These are phyloP conservation scores for Maudiozyma pseudohumilis DNA, from an alignment of 805 yeast genomes.

Conservation along the genomic window DNA sequence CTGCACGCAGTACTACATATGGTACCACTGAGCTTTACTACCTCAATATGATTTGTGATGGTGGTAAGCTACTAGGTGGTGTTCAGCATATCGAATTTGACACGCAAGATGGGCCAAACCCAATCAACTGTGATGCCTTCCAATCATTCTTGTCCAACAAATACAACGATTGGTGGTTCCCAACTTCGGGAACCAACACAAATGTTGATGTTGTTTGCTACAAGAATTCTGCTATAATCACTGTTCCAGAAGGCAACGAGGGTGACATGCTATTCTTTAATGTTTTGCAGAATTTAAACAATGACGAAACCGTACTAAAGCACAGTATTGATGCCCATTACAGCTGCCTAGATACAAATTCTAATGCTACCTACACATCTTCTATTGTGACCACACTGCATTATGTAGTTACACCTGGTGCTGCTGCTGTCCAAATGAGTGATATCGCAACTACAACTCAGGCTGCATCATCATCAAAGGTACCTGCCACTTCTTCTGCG, in stretches of 20 bases:
- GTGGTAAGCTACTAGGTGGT: conserved; percentile 25
- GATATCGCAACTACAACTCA: background rate
- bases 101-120: conserved; percentile 25
- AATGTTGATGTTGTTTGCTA: conserved; percentile 17
- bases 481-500: conserved; percentile 6
- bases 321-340: conserved; percentile 16
- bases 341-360: conserved; percentile 23
- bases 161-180: conserved; percentile 30
- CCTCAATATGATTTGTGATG: conserved; percentile 28
- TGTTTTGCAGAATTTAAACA: conserved; percentile 23
- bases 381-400: conserved; percentile 10
- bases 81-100: conserved; percentile 22
- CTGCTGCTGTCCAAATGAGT: conserved; percentile 4
- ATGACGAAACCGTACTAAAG: conserved; percentile 13
- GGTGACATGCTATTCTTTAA: conserved; percentile 27
- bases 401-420: conserved; percentile 12
- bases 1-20: conserved; percentile 28
- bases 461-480: background rate
- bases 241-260: conserved; percentile 13
- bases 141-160: conserved; percentile 18
- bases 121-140: conserved; percentile 28
- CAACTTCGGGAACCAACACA: conserved; percentile 13
- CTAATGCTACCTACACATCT: conserved; percentile 16
- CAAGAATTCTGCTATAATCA: conserved; percentile 14
- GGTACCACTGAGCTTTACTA: conserved; percentile 27